phyloP scores from a whole-genome alignment of 2,329 filamentous ascomycete species.

The Exophiala alcalophila region DNA sequence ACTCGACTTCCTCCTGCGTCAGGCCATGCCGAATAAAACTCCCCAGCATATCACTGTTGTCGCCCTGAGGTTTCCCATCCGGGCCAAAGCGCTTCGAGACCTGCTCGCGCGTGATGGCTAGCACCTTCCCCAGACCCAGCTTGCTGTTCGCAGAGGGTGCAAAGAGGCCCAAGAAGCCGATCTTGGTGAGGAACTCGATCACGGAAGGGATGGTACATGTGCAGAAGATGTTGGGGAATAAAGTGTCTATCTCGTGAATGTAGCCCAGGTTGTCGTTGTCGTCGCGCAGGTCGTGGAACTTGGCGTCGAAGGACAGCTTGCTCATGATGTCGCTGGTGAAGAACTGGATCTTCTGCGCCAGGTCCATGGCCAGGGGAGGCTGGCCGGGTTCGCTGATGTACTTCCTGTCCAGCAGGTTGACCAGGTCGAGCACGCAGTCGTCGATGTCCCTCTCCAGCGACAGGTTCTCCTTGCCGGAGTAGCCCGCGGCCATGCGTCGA shows the following conservation, averaged over 20 bases:
- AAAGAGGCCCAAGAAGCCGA: slow-evolving; percentile 16
- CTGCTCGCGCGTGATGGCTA: slow-evolving; percentile 15
- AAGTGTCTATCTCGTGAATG: slow-evolving; percentile 21
- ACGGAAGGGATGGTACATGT: slow-evolving; percentile 14
- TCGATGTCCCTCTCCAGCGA: slow-evolving; percentile 15
- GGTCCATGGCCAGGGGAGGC: slow-evolving; percentile 5
- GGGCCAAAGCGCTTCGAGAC: slow-evolving; percentile 17
- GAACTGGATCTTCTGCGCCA: slow-evolving; percentile 23
- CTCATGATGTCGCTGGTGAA: slow-evolving; percentile 23
- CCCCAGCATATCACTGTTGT: slow-evolving; percentile 9
- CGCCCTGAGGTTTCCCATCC: slow-evolving; percentile 10
- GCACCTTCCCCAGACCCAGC: slow-evolving; percentile 18
- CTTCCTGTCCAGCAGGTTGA: slow-evolving; percentile 2
- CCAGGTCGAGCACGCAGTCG: slow-evolving; percentile 1
- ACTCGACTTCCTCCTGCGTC: neutral
- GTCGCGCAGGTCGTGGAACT: slow-evolving; percentile 18
- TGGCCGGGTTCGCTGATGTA: slow-evolving; percentile 4
- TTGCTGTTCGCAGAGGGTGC: slow-evolving; percentile 13
- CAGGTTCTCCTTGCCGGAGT: slow-evolving; percentile 8
- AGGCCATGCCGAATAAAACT: slow-evolving; percentile 25
- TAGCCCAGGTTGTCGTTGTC: slow-evolving; percentile 22
- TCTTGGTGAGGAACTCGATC: slow-evolving; percentile 13
- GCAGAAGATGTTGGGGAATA: slow-evolving; percentile 21
- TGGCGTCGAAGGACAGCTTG: slow-evolving; percentile 16
- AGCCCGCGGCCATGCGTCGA: slow-evolving; percentile 16